Evolutionary conservation across 805 yeast species (phyloP).

Genomic region (Candida patagonica): DNA sequence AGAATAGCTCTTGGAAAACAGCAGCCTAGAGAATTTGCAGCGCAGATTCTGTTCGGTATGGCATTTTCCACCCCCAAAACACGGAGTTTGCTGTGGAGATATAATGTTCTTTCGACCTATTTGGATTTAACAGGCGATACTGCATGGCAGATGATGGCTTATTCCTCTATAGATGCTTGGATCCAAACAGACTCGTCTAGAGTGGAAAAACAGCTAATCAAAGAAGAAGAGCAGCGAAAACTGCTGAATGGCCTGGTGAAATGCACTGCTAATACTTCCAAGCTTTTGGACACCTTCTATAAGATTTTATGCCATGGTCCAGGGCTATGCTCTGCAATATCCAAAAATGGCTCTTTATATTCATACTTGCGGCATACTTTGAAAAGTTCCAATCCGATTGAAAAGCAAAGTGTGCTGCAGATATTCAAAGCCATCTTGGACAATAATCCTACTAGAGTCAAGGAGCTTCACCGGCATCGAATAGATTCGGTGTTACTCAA

Average conservation of each 20-base stretch:
- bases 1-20: conserved; percentile 34
- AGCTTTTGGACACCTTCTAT: conserved; percentile 2
- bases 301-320: conserved; percentile 3
- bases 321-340: conserved; percentile 1
- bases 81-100: conserved; percentile 29
- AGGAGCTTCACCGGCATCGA: not conserved
- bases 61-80: conserved; percentile 37
- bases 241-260: conserved; percentile 15
- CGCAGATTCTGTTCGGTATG: conserved; percentile 45
- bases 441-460: not conserved
- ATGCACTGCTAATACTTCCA: conserved; percentile 12
- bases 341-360: not conserved
- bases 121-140: conserved; percentile 38
- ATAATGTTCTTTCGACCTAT: conserved; percentile 33
- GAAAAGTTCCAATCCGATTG: not conserved
- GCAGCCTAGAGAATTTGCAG: conserved; percentile 39
- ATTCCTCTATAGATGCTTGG: conserved; percentile 39
- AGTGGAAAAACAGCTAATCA: conserved; percentile 12
- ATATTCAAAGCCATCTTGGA: not conserved
- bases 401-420: not conserved
- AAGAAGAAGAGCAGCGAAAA: not conserved
- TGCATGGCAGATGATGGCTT: conserved; percentile 49
- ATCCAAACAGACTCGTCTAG: conserved; percentile 21
- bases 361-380: not conserved
- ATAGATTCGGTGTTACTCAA: not conserved